Base-by-base conservation (phyloP, 306 rosid genomes). In the Spatholobus suberectus region DNA sequence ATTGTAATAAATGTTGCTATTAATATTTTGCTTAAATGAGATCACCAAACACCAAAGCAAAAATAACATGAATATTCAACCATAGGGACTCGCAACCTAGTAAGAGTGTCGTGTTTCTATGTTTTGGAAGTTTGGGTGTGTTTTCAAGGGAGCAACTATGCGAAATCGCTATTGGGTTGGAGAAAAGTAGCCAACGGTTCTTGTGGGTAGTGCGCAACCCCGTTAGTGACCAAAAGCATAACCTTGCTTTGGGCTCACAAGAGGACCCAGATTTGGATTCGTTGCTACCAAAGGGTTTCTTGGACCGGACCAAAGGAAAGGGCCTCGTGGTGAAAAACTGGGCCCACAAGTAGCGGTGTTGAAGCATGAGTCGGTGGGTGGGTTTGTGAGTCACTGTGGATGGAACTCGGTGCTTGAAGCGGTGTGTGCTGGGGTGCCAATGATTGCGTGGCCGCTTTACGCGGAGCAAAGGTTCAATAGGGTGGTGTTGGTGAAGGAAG, bases 51-150 rank as follows among this genome's bases (percentile, higher is more conserved):
- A n/a, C n/a, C n/a, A n/a, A n/a, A n/a, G n/a, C n/a, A n/a, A n/a
- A n/a, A n/a, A n/a, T n/a, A n/a, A n/a, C n/a, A n/a, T n/a, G n/a
- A n/a, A n/a, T n/a, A n/a, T n/a, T n/a, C n/a, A n/a, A n/a, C n/a
- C n/a, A n/a, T n/a, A n/a, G n/a, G 17, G 82, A 87, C 34, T n/a
- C 54, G 5, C 94, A 90, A 18, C 91, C 92, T 5, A 69, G 68
- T 18, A 59, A 47, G 62, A 78, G 88, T 57, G 94, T 90, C 0
- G 88, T 89, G 5, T 89, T 87, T 59, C 47, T 89, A 15, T 87
- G 87, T 70, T 89, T 89, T 32, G 94, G 94, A 21, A 90, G 92
- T 73, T 32, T 87, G 65, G 91, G 94, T 4, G 2, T 73, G 77
- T 90, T 90, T 18, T 71, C 90, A 0, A 46, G 8, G 13, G 83